Evolutionary conservation across 108 stramenopile genomes (phyloP), one percentile per base, ranked within the genome.

Genomic region (Nannochloropsis gaditana): DNA sequence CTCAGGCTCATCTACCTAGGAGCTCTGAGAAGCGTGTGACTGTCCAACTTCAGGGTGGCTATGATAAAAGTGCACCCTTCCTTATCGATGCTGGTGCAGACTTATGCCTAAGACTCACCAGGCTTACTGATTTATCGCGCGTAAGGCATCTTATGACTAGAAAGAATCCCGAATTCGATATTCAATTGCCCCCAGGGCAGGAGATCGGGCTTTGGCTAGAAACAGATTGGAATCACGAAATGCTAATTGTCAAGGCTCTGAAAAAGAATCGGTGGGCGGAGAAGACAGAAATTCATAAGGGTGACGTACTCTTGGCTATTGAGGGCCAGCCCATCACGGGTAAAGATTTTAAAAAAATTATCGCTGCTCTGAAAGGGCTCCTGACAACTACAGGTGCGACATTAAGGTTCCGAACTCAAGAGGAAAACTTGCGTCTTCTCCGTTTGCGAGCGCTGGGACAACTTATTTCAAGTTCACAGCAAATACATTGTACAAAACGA

Each of bases 181-280:
- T 96, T 21, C 83, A 83, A 1, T 84, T 96, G 45, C 94, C 95
- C 9, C 84, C 21, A 93, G 93, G 93, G 89, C 90, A 86, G 94
- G 95, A 95, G 80, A 90, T 97, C 42, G 96, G 96, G 43, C 90
- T 96, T 43, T 98, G 93, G 92, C 96, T 98, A 86, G 97, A 98
- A 92, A 97, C 96, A 21, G 95, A 96, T 45, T 96, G 94, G 93
- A 92, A 91, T 85, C 93, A 94, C 42, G 85, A 90, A 79, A 89
- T 92, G 80, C 88, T 96, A 9, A 93, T 98, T 43, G 96, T 98
- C 19, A 96, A 97, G 87, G 95, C 93, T 59, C 92, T 94, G 79
- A 95, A 92, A 59, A 89, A 92, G n/a, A 93, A 92, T 44, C 92
- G 92, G 45, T 96, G 88, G 90, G 94, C 96, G 43, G 93, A 73